These are phyloP conservation scores for Thuidium tamariscinum DNA, from an alignment of 225 moss, liverwort and hornwort species.

Conservation along the genomic window DNA sequence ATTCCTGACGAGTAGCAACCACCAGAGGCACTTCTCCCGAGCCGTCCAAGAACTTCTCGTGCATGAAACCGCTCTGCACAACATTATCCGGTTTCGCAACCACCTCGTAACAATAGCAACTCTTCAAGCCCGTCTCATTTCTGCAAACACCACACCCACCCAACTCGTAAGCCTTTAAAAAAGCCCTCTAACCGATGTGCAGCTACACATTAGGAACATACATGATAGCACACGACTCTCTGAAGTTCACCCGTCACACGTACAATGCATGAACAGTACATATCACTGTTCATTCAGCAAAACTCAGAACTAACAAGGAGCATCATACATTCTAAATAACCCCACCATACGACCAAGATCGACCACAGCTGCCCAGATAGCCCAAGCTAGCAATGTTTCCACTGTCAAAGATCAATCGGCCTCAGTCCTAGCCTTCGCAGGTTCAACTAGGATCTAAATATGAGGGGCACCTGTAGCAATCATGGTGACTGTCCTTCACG, in stretches of 20 bases:
- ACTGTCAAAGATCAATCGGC: neutral
- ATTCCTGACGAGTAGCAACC: conserved; percentile 78
- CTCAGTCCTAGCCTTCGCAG: neutral
- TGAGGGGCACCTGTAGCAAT: conserved; percentile 25
- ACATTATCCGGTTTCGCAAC: conserved; percentile 80
- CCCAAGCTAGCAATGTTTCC: neutral
- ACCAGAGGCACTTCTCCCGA: conserved; percentile 74
- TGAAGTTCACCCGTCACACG: neutral
- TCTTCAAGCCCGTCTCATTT: conserved; percentile 49
- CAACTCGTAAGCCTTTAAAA: neutral
- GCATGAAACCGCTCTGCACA: conserved; percentile 94
- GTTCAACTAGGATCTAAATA: neutral
- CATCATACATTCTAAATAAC: neutral
- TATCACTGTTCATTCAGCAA: too few species aligned
- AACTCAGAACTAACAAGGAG: neutral
- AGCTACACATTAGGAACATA: neutral
- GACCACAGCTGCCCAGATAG: neutral
- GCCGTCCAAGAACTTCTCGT: conserved; percentile 59
- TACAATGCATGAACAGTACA: neutral
- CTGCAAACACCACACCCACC: neutral
- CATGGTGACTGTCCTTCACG: conserved; percentile 40
- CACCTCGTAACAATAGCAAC: conserved; percentile 89
- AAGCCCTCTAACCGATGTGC: neutral
- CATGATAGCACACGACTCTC: neutral
- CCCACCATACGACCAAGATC: neutral